These are phyloP conservation scores for Aristolochia fimbriata DNA, from an alignment of 164 flowering plant genomes.

Conservation along the genomic window DNA sequence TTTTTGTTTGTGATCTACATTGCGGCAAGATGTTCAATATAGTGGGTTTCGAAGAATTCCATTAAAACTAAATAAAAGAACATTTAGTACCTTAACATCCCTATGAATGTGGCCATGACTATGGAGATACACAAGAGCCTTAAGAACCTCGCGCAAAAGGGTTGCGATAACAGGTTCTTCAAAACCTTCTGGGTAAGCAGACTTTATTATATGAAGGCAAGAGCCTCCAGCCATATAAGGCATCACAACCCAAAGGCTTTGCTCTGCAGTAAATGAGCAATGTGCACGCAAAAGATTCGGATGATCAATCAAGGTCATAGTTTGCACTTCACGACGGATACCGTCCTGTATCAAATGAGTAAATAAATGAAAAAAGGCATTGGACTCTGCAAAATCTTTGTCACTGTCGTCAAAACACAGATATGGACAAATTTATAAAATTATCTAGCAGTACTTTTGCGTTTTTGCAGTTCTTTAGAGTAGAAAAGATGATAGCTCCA, in stretches of 20 bases:
- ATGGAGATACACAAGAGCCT: slow-evolving; percentile 94
- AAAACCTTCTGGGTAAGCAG: slow-evolving; percentile 79
- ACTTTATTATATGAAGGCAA: slow-evolving; percentile 87
- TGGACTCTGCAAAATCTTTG: background rate
- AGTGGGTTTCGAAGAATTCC: background rate
- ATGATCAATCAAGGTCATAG: slow-evolving; percentile 73
- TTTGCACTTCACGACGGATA: slow-evolving; percentile 76
- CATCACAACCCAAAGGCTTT: slow-evolving; percentile 43
- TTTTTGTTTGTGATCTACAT: no score
- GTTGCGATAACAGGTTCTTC: slow-evolving; percentile 91
- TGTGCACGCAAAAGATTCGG: slow-evolving; percentile 67
- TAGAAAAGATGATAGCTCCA: no score
- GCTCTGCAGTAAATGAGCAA: slow-evolving; percentile 38
- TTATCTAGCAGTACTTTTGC: background rate
- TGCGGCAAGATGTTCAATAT: background rate
- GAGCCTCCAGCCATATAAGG: slow-evolving; percentile 98
- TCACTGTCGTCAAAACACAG: background rate
- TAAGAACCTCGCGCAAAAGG: slow-evolving; percentile 61
- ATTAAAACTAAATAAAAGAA: background rate
- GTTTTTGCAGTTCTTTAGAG: no score
- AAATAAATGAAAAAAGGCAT: background rate
- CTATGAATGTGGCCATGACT: slow-evolving; percentile 89
- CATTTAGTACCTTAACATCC: slow-evolving; percentile 79
- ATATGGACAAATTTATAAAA: background rate
- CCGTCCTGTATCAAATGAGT: slow-evolving; percentile 25